Conservation (phyloP, 306 rosid species). For the Inga leiocalycina region DNA sequence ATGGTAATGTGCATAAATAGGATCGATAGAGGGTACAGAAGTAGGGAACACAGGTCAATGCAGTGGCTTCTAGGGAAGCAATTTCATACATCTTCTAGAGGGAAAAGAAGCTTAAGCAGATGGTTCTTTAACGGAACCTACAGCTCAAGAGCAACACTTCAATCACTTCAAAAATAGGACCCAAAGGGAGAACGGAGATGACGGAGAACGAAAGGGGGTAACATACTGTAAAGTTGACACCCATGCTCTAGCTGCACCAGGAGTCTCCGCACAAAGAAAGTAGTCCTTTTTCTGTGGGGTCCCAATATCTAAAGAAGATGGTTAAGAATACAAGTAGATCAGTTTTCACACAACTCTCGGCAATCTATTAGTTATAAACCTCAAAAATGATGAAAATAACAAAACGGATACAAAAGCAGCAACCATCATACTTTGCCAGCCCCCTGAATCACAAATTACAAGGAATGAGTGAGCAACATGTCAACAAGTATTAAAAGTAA, state of each 20-base stretch:
- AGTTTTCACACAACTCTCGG: constrained; percentile 6
- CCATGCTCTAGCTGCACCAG: constrained; percentile 99
- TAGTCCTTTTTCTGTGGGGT: constrained; percentile 97
- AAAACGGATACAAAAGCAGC: constrained; percentile 95
- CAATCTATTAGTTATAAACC: not conserved
- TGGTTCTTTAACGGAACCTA: not conserved
- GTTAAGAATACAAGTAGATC: constrained; percentile 41
- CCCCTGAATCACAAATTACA: constrained; percentile 61
- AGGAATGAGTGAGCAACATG: constrained; percentile 24
- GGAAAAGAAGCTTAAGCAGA: not conserved
- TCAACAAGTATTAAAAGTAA: constrained; percentile 28
- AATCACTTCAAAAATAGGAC: not conserved
- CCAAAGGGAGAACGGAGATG: not conserved
- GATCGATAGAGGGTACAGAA: not conserved
- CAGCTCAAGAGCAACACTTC: not conserved
- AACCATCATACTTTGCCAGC: constrained; percentile 86
- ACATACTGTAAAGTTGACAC: constrained; percentile 95
- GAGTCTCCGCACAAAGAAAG: constrained; percentile 98
- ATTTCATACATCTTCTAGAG: not conserved
- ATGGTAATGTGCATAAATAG: not conserved
- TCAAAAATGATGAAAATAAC: constrained; percentile 7
- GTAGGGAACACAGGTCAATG: not conserved
- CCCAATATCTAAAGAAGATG: constrained; percentile 67
- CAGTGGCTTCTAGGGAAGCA: not conserved
- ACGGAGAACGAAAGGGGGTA: constrained; percentile 1